Conservation (phyloP, 768 basidiomycete genomes). For the Suillus brevipes region DNA sequence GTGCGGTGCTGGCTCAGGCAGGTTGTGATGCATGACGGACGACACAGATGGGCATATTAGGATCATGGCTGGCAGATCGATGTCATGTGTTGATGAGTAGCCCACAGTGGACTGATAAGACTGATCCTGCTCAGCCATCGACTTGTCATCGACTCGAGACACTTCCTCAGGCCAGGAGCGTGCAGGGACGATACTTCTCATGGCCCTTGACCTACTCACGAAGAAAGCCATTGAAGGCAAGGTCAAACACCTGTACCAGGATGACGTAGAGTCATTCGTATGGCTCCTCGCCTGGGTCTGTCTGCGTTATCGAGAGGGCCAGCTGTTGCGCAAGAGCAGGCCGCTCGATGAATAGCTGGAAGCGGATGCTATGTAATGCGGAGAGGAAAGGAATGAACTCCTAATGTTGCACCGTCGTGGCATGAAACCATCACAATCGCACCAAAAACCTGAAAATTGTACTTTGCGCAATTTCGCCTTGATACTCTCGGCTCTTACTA, state of each 20-base stretch:
- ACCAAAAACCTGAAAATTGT: not conserved
- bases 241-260: not conserved
- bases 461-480: not conserved
- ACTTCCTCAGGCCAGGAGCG: not conserved
- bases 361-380: not conserved
- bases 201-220: constrained; percentile 9
- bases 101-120: no score
- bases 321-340: not conserved
- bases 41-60: no score
- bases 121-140: no score
- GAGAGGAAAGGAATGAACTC: not conserved
- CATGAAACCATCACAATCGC: not conserved
- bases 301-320: not conserved
- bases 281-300: constrained; percentile 4
- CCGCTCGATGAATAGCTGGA: not conserved
- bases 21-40: no score
- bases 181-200: constrained; percentile 12
- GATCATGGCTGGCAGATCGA: no score
- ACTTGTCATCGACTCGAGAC: not conserved
- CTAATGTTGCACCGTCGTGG: not conserved
- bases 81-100: no score
- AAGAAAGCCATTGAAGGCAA: not conserved
- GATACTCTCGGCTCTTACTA: not conserved
- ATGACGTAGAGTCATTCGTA: constrained; percentile 1
- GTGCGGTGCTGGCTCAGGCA: no score